Evolutionary conservation across 2,329 filamentous ascomycete species (phyloP).

Genomic region (Lecanicillium sp.): DNA sequence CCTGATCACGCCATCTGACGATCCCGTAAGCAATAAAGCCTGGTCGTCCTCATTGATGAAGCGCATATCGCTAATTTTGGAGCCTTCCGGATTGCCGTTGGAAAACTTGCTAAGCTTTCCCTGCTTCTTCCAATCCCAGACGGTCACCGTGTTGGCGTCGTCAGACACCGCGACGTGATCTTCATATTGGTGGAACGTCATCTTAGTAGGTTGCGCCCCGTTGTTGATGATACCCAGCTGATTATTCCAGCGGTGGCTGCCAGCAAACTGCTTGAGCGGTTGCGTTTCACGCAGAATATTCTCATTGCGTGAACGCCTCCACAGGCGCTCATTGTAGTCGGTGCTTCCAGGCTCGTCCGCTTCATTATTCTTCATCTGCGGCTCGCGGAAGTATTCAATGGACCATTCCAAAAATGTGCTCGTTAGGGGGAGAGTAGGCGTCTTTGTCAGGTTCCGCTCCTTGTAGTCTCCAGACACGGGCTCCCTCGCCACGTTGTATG

Average conservation of each 20-base stretch:
- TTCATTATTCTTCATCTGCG: conserved; percentile 95
- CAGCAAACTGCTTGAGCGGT: conserved; percentile 82
- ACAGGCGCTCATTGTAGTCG: conserved; percentile 91
- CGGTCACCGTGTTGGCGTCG: conserved; percentile 78
- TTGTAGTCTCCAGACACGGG: conserved; percentile 73
- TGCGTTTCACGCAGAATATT: conserved; percentile 87
- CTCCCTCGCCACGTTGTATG: conserved; percentile 68
- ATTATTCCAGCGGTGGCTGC: conserved; percentile 79
- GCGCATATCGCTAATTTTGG: conserved; percentile 86
- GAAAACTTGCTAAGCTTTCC: conserved; percentile 75
- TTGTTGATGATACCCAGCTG: conserved; percentile 81
- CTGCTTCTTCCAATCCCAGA: conserved; percentile 89
- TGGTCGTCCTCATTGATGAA: conserved; percentile 99
- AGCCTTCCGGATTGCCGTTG: conserved; percentile 87
- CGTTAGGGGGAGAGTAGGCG: conserved; percentile 63
- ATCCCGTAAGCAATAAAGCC: conserved; percentile 88
- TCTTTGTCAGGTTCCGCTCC: conserved; percentile 48
- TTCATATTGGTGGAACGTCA: conserved; percentile 97
- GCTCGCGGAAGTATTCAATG: conserved; percentile 94
- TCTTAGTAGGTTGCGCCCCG: conserved; percentile 77
- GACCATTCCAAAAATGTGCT: conserved; percentile 93
- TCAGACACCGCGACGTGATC: conserved; percentile 91
- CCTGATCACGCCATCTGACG: conserved; percentile 88
- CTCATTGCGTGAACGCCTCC: conserved; percentile 89
- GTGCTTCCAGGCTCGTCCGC: conserved; percentile 93